Base-by-base conservation (phyloP, 2,329 filamentous ascomycete genomes). In the Pseudogymnoascus sp. region DNA sequence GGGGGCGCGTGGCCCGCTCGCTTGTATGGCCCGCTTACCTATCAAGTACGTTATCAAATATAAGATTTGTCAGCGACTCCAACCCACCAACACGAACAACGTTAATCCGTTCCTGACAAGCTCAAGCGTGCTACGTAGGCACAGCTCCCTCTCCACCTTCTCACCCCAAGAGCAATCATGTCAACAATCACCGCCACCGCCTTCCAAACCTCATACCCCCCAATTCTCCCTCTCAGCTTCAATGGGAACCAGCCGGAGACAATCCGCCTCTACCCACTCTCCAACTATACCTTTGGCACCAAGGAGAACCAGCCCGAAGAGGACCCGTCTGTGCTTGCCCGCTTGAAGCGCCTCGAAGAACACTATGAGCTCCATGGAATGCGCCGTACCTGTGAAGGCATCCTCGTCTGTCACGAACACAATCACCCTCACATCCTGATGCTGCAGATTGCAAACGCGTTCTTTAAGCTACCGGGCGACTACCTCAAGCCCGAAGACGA, bases 221-320 rank as follows among this genome's bases (percentile, higher is more conserved):
- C 93, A 24, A 86, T 88, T 66, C 83, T 91, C 61, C 92, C 93
- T 26, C 87, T 90, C 66, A 78, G 87, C 68, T 99, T 99, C 83
- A 90, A 93, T 74, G 87, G 85, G 61, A 92, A 93, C 75, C 95
- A 99, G 77, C 91, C 93, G 35, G 80, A 87, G 70, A 95, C 92
- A 2, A 93, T 99, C 72, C 90, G 90, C 61, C 85, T 99, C 26
- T 98, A 93, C 74, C 95, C 95, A 35, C 84, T 99, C 59, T 96
- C 92, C 69, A 99, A 98, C 82, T 99, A 99, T 82, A 98, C 95
- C 24, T 98, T 99, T 72, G 93, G 93, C 66, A 96, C 96, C 65
- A 99, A 99, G 78, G 95, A 98, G 80, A 96, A 90, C 22, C 95
- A 99, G 75, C 95, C 93, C 2, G 95, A 99, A 77, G 95, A 99